Evolutionary conservation across 2,329 filamentous ascomycete species (phyloP).

Genomic region (Didymella glomerata): DNA sequence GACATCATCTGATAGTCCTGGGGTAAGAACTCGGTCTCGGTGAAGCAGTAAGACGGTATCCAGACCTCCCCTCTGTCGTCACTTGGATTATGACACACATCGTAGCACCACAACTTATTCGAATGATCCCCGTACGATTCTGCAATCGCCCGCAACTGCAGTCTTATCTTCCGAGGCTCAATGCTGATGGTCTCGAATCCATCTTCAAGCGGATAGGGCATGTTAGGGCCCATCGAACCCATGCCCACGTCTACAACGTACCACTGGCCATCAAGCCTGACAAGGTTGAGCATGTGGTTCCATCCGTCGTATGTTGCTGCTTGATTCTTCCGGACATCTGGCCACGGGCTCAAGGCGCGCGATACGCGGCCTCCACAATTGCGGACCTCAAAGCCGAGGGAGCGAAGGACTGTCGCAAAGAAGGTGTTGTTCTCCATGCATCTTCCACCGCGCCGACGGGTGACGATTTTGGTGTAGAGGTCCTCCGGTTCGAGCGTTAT

Average conservation of each 20-base stretch:
- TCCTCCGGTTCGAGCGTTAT: conserved; percentile 57
- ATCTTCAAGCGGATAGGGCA: conserved; percentile 20
- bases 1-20: conserved; percentile 37
- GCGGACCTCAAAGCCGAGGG: conserved; percentile 55
- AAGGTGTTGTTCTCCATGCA: conserved; percentile 66
- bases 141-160: conserved; percentile 22
- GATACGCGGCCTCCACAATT: conserved; percentile 29
- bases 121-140: conserved; percentile 23
- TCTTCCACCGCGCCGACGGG: conserved; percentile 59
- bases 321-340: conserved; percentile 21
- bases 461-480: conserved; percentile 59
- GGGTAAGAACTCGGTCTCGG: conserved; percentile 34
- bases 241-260: conserved; percentile 51
- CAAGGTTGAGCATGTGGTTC: conserved; percentile 54
- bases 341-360: conserved; percentile 24
- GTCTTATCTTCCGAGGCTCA: conserved; percentile 17
- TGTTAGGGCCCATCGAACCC: conserved; percentile 27
- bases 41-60: conserved; percentile 27
- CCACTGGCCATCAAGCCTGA: conserved; percentile 35
- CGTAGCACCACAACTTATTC: conserved; percentile 25
- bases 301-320: conserved; percentile 27
- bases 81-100: conserved; percentile 17
- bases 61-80: conserved; percentile 8
- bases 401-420: conserved; percentile 59
- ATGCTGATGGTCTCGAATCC: conserved; percentile 26